Evolutionary conservation across 2,329 filamentous ascomycete species (phyloP).

Genomic region (Plectosphaerella plurivora): DNA sequence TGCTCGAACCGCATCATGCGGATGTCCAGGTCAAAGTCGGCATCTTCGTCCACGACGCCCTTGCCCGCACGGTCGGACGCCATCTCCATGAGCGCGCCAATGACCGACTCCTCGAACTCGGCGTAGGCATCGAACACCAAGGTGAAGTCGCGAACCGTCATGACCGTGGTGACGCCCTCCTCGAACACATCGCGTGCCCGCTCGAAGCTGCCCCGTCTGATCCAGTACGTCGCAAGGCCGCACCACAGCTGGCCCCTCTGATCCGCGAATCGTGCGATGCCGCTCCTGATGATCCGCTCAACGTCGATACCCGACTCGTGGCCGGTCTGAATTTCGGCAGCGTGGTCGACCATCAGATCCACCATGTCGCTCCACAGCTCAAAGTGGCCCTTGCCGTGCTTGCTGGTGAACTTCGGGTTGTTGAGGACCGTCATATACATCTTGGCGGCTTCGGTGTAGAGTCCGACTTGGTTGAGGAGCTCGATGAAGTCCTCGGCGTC

Average conservation of each 20-base stretch:
- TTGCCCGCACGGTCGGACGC: conserved; percentile 77
- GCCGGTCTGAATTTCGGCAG: conserved; percentile 76
- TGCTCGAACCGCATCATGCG: conserved; percentile 98
- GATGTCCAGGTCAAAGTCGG: conserved; percentile 92
- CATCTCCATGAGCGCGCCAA: conserved; percentile 84
- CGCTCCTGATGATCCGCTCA: conserved; percentile 87
- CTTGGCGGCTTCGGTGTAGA: conserved; percentile 87
- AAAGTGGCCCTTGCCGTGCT: conserved; percentile 90
- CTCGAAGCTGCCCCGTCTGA: conserved; percentile 87
- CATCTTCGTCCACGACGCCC: conserved; percentile 71
- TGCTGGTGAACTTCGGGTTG: conserved; percentile 85
- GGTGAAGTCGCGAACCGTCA: conserved; percentile 97
- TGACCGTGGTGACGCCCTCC: conserved; percentile 93
- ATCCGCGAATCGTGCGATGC: conserved; percentile 85
- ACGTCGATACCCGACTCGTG: conserved; percentile 83
- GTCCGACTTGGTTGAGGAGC: conserved; percentile 71
- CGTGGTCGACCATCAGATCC: conserved; percentile 86
- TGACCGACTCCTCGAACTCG: conserved; percentile 95
- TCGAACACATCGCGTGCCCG: conserved; percentile 90
- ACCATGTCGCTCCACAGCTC: conserved; percentile 98
- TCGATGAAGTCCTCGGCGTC: conserved; percentile 95
- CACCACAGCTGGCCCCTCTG: conserved; percentile 95
- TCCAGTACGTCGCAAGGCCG: conserved; percentile 94
- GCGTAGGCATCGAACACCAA: conserved; percentile 94
- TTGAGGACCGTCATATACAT: conserved; percentile 91